These are phyloP conservation scores for Aspergillus ellipticus DNA, from an alignment of 495 filamentous ascomycete species.

Conservation along the genomic window DNA sequence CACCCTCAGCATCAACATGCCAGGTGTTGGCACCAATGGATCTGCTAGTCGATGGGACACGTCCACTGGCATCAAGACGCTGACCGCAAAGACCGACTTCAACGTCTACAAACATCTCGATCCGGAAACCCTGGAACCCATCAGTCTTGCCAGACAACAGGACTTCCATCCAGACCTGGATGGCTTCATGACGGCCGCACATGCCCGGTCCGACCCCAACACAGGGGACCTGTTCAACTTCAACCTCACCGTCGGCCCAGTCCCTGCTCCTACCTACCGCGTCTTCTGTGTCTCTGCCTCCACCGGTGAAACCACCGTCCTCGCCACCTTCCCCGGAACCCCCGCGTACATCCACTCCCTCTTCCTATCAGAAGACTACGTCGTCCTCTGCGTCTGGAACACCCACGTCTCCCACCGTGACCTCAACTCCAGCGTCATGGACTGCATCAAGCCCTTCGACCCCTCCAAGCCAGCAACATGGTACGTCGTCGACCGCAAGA, in stretches of 20 bases:
- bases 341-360: conserved; percentile 72
- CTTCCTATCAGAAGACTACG: conserved; percentile 60
- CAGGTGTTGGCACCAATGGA: conserved; percentile 32
- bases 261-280: conserved; percentile 51
- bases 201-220: conserved; percentile 63
- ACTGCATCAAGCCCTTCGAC: conserved; percentile 41
- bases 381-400: conserved; percentile 65
- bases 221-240: conserved; percentile 78
- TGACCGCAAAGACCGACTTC: conserved; percentile 62
- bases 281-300: conserved; percentile 58
- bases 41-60: conserved; percentile 16
- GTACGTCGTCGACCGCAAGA: conserved; percentile 63
- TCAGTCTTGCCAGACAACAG: conserved; percentile 54
- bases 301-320: conserved; percentile 62
- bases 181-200: conserved; percentile 60
- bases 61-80: conserved; percentile 35
- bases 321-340: conserved; percentile 58
- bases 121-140: conserved; percentile 66
- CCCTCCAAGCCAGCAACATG: conserved; percentile 51
- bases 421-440: conserved; percentile 23
- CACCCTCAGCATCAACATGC: conserved; percentile 56
- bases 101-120: conserved; percentile 55
- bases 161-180: conserved; percentile 61
- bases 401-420: conserved; percentile 56
- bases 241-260: conserved; percentile 54